Conservation (phyloP, 2,329 filamentous ascomycete species). For the Escovopsis sp. region DNA sequence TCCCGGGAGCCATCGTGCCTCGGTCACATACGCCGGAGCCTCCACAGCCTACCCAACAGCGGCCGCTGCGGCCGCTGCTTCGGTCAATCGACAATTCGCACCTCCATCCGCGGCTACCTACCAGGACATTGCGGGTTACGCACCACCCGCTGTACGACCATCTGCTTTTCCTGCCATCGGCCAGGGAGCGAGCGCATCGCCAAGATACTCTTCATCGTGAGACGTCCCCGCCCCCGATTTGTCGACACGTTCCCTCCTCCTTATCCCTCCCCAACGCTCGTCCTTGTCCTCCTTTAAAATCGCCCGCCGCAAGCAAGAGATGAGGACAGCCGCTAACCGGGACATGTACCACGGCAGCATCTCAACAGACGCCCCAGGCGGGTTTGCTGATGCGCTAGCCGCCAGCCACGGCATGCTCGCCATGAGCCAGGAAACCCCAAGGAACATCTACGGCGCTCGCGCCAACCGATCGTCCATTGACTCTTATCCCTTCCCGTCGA, state of each 20-base stretch:
- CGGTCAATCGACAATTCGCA: slow-evolving; percentile 50
- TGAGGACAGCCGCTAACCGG: slow-evolving; percentile 10
- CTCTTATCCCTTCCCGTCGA: slow-evolving; percentile 80
- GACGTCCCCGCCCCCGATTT: slow-evolving; percentile 13
- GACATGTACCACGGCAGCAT: slow-evolving; percentile 24
- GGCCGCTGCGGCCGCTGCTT: slow-evolving; percentile 36
- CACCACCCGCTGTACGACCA: slow-evolving; percentile 47
- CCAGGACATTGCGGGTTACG: slow-evolving; percentile 59
- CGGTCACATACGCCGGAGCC: slow-evolving; percentile 15
- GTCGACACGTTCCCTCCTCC: slow-evolving; percentile 14
- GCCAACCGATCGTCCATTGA: slow-evolving; percentile 60
- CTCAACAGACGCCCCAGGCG: slow-evolving; percentile 42
- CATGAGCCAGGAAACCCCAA: slow-evolving; percentile 86
- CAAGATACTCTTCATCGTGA: slow-evolving; percentile 78
- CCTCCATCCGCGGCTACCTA: slow-evolving; percentile 53
- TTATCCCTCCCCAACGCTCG: slow-evolving; percentile 3
- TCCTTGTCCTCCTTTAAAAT: no score
- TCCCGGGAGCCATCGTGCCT: slow-evolving; percentile 31
- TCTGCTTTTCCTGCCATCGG: slow-evolving; percentile 33
- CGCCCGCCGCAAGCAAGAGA: no score
- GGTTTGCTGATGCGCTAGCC: slow-evolving; percentile 80
- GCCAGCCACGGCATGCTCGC: slow-evolving; percentile 89
- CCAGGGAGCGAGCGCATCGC: slow-evolving; percentile 37
- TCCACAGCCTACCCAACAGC: slow-evolving; percentile 53
- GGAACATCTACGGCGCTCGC: slow-evolving; percentile 69